Evolutionary conservation across 495 filamentous ascomycete species (phyloP).

Genomic region (Penicillium manginii): DNA sequence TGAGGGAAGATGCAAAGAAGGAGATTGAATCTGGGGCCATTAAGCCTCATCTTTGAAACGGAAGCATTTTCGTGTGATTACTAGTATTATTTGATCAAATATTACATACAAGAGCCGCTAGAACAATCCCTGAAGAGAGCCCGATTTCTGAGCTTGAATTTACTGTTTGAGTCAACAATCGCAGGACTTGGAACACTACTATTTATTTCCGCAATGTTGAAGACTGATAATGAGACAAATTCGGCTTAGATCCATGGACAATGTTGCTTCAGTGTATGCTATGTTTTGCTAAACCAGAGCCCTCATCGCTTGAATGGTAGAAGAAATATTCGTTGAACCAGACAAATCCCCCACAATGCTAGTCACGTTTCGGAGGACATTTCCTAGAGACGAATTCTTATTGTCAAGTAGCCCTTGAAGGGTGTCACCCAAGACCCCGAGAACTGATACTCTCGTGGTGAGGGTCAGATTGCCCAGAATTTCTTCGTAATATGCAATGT

Average conservation of each 20-base stretch:
- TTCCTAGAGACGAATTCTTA: slow-evolving; percentile 12
- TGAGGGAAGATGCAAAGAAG: slow-evolving; percentile 52
- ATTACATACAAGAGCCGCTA: no score
- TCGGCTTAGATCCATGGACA: no score
- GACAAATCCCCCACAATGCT: slow-evolving; percentile 4
- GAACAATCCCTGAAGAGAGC: no score
- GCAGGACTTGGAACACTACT: no score
- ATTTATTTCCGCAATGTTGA: no score
- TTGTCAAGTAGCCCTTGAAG: slow-evolving; percentile 16
- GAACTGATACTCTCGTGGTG: slow-evolving; percentile 37
- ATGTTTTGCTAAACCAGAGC: not conserved
- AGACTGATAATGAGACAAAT: no score
- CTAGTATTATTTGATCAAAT: no score
- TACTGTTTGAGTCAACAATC: no score
- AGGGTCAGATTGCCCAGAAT: slow-evolving; percentile 49
- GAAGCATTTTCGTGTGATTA: not conserved
- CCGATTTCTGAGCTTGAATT: no score
- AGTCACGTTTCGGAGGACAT: slow-evolving; percentile 14
- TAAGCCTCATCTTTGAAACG: slow-evolving; percentile 26
- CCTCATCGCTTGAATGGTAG: not conserved
- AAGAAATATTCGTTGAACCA: slow-evolving; percentile 3
- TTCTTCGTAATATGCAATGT: slow-evolving; percentile 47
- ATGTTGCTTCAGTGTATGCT: no score
- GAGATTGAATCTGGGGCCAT: slow-evolving; percentile 31
- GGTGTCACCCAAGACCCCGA: slow-evolving; percentile 38